Evolutionary conservation across 2,329 filamentous ascomycete genomes (phyloP).

Genomic region (Sclerotinia nivalis): DNA sequence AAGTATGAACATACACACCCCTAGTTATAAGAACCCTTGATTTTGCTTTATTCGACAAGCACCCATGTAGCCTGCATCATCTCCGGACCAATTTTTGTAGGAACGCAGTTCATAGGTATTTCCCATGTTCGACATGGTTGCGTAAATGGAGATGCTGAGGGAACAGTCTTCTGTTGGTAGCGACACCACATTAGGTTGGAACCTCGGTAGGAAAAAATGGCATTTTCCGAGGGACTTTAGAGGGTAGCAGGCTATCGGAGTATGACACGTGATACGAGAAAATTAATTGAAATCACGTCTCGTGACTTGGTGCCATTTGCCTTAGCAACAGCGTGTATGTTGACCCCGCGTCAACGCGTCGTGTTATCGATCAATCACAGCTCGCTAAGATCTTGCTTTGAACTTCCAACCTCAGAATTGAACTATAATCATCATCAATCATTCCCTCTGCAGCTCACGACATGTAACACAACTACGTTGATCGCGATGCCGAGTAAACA

Average conservation of each 20-base stretch:
- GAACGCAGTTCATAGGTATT: too few species aligned
- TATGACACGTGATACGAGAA: neutral
- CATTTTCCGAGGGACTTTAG: neutral
- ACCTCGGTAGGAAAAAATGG: too few species aligned
- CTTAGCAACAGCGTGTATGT: neutral
- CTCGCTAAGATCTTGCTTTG: neutral
- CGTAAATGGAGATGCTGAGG: too few species aligned
- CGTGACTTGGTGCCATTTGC: neutral
- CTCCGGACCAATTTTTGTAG: too few species aligned
- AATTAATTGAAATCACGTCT: neutral
- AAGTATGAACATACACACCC: neutral
- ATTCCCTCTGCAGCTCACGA: too few species aligned
- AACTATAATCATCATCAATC: neutral
- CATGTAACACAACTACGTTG: neutral
- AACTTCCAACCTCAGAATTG: neutral
- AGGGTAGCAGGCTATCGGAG: neutral
- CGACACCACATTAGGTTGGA: too few species aligned
- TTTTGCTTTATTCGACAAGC: too few species aligned
- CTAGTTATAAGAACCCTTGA: too few species aligned
- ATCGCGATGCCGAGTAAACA: constrained; percentile 8
- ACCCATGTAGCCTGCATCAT: too few species aligned
- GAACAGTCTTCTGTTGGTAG: too few species aligned
- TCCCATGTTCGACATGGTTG: too few species aligned
- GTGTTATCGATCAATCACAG: neutral
- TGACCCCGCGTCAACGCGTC: neutral